phyloP scores from a whole-genome alignment of 73 alveolate genomes.

The Tetrahymena elliotti region DNA sequence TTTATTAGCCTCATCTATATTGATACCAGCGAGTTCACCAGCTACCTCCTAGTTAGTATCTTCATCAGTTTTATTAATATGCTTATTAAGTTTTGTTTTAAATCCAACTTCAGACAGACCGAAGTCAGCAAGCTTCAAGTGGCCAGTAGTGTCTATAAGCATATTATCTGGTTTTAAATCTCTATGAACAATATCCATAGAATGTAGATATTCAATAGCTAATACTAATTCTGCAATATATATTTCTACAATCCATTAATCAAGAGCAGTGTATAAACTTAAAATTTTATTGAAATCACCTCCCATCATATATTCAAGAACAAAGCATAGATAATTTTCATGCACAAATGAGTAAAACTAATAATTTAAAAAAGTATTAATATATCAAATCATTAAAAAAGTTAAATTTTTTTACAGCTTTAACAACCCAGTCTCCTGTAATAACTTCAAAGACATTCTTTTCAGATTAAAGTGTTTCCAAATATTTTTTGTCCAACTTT shows the following conservation, averaged over 20 bases:
- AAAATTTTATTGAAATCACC: constrained; percentile 33
- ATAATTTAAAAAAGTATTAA: not conserved
- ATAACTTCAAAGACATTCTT: constrained; percentile 33
- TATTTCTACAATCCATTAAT: constrained; percentile 53
- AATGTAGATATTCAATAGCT: constrained; percentile 56
- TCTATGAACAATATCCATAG: constrained; percentile 63
- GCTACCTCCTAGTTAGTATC: constrained; percentile 2
- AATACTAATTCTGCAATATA: constrained; percentile 70
- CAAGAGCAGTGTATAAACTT: constrained; percentile 36
- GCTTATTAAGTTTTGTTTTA: constrained; percentile 44
- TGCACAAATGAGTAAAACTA: constrained; percentile 29
- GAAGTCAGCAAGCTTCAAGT: constrained; percentile 66
- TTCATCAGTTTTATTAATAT: constrained; percentile 40
- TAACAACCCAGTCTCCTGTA: constrained; percentile 39
- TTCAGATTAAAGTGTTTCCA: constrained; percentile 36
- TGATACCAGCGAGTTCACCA: constrained; percentile 6
- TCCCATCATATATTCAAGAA: constrained; percentile 36
- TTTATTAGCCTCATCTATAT: constrained; percentile 8
- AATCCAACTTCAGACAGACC: constrained; percentile 52
- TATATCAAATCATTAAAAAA: not conserved
- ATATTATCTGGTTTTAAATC: constrained; percentile 76
- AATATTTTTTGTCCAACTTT: not conserved
- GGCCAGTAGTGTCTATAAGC: constrained; percentile 59
- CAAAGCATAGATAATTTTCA: constrained; percentile 30
- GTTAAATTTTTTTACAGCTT: not conserved